Conservation (phyloP, 2,329 filamentous ascomycete species). For the Fusarium vanettenii region DNA sequence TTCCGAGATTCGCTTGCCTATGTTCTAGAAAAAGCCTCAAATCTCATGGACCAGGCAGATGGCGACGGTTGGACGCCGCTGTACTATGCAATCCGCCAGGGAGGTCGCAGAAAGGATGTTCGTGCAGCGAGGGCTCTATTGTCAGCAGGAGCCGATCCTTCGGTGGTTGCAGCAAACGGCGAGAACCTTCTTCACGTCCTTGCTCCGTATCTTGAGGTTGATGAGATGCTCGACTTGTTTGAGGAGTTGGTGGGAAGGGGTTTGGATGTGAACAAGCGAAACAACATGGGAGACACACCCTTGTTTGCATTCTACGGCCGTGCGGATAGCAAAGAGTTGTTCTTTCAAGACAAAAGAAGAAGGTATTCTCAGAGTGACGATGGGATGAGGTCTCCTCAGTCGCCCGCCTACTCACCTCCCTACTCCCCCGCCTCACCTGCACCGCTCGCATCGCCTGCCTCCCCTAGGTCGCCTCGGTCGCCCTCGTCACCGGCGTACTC, state of each 20-base stretch:
- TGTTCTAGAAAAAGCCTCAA: slow-evolving; percentile 6
- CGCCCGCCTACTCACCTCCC: neutral
- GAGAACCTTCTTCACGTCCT: slow-evolving; percentile 39
- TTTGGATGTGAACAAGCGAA: slow-evolving; percentile 41
- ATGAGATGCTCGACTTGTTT: slow-evolving; percentile 20
- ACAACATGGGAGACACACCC: slow-evolving; percentile 39
- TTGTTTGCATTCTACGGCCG: slow-evolving; percentile 29
- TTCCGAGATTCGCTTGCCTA: slow-evolving; percentile 6
- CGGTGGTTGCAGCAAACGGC: slow-evolving; percentile 18
- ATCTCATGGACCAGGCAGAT: slow-evolving; percentile 31
- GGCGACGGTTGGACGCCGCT: slow-evolving; percentile 41
- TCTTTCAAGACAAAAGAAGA: neutral
- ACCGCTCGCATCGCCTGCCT: neutral
- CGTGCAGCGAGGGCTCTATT: slow-evolving; percentile 22
- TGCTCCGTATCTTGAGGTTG: neutral
- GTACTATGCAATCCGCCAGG: slow-evolving; percentile 27
- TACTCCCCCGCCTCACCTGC: neutral
- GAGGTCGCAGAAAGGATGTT: neutral
- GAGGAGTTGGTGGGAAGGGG: slow-evolving; percentile 22
- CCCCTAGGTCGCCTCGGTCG: neutral
- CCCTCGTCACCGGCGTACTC: neutral
- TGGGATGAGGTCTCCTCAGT: neutral
- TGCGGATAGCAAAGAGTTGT: neutral
- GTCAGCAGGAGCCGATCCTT: slow-evolving; percentile 35
- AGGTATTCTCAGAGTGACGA: neutral